Conservation (phyloP, 805 yeast species). For the Dipodascus geniculatus region DNA sequence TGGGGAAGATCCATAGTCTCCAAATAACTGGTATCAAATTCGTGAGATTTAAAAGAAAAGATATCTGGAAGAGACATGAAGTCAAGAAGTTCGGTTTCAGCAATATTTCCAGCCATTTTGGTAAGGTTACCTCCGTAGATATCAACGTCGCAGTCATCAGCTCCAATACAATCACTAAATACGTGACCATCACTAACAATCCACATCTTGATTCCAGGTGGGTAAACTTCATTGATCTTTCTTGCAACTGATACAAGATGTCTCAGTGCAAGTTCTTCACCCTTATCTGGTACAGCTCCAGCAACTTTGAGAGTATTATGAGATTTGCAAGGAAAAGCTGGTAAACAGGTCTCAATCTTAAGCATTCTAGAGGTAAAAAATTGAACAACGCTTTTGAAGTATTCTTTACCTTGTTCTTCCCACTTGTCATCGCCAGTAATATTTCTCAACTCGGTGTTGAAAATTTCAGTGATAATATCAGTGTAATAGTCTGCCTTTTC, state of each 20-base stretch:
- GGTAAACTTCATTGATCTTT: background rate
- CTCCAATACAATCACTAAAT: background rate
- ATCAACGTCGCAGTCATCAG: background rate
- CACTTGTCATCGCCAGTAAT: background rate
- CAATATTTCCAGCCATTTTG: background rate
- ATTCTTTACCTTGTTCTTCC: background rate
- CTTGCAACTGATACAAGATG: background rate
- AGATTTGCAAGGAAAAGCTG: conserved; percentile 1
- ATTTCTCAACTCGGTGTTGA: background rate
- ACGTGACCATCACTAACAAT: background rate
- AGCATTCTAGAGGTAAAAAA: background rate
- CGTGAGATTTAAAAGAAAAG: background rate
- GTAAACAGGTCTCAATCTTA: background rate
- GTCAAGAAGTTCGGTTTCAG: background rate
- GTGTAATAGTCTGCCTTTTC: background rate
- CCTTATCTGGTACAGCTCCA: background rate
- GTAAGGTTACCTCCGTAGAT: background rate
- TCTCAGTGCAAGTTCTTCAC: background rate
- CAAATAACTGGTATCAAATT: background rate
- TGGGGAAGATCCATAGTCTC: background rate
- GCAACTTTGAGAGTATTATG: background rate
- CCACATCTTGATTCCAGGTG: background rate
- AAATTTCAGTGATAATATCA: background rate
- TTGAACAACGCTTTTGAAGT: background rate
- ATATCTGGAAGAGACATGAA: background rate